Evolutionary conservation across 1,284 basidiomycete species (phyloP).

Genomic region (Pyrrhoderma noxium): DNA sequence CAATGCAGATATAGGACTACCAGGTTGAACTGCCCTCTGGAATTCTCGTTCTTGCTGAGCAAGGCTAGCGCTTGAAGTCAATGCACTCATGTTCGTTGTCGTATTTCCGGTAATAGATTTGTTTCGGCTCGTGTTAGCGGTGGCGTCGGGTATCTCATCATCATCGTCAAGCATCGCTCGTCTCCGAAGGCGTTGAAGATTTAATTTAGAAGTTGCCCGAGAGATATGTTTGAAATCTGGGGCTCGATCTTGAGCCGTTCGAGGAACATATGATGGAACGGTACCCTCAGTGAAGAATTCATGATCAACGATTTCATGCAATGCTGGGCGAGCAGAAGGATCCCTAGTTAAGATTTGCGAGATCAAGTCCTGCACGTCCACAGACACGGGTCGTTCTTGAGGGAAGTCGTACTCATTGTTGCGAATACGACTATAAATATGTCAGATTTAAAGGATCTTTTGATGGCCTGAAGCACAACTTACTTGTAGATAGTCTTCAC

Average conservation of each 20-base stretch:
- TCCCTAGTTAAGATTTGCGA: slow-evolving; percentile 80
- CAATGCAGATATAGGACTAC: slow-evolving; percentile 88
- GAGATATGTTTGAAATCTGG: slow-evolving; percentile 74
- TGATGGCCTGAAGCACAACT: slow-evolving; percentile 24
- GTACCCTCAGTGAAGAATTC: slow-evolving; percentile 80
- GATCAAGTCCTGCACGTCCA: slow-evolving; percentile 74
- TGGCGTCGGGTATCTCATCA: slow-evolving; percentile 31
- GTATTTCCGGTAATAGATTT: slow-evolving; percentile 18
- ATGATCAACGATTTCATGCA: slow-evolving; percentile 83
- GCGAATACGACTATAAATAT: slow-evolving; percentile 70
- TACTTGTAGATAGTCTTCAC: slow-evolving; percentile 92
- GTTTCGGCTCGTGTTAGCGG: slow-evolving; percentile 20
- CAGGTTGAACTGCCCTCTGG: slow-evolving; percentile 91
- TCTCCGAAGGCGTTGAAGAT: slow-evolving; percentile 61
- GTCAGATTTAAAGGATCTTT: slow-evolving; percentile 15
- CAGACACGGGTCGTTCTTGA: slow-evolving; percentile 62
- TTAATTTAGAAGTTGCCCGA: slow-evolving; percentile 53
- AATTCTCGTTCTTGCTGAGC: slow-evolving; percentile 93
- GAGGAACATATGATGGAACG: slow-evolving; percentile 76
- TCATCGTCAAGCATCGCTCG: slow-evolving; percentile 57
- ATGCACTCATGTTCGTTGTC: slow-evolving; percentile 23
- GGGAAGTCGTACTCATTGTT: slow-evolving; percentile 96
- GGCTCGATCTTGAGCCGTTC: slow-evolving; percentile 63
- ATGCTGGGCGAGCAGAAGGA: slow-evolving; percentile 72
- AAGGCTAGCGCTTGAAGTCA: slow-evolving; percentile 43